Evolutionary conservation across 192 early-diverging fungal genomes (phyloP).

Genomic region (Entomortierella chlamydospora): DNA sequence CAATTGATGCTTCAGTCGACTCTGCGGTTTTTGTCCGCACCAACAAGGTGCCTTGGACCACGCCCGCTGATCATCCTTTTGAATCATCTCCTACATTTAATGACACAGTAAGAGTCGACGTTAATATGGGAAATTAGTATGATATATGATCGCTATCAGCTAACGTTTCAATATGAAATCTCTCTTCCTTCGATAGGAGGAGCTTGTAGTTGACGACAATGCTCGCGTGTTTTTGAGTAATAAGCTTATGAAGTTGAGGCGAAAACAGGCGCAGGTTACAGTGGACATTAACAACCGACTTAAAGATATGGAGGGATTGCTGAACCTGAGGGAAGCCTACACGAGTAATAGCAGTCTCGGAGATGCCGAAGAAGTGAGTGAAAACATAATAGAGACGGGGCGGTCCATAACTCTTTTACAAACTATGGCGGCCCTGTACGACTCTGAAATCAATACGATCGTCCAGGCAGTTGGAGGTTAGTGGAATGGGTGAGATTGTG

Average conservation of each 20-base stretch:
- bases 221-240: conserved; percentile 74
- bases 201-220: conserved; percentile 68
- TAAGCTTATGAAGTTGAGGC: conserved; percentile 68
- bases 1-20: conserved; percentile 66
- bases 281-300: conserved; percentile 61
- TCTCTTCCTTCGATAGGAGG: too few species aligned
- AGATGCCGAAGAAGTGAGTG: conserved; percentile 67
- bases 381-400: conserved; percentile 66
- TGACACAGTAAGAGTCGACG: conserved; percentile 40
- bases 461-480: conserved; percentile 73
- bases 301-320: conserved; percentile 64
- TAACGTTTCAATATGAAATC: too few species aligned
- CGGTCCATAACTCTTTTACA: conserved; percentile 65
- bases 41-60: conserved; percentile 36
- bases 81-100: conserved; percentile 41
- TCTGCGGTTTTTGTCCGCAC: conserved; percentile 61
- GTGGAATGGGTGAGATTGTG: too few species aligned
- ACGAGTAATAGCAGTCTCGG: conserved; percentile 61
- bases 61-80: conserved; percentile 47
- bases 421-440: conserved; percentile 55
- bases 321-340: conserved; percentile 63
- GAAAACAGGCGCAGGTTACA: conserved; percentile 59
- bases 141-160: too few species aligned
- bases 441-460: conserved; percentile 74
- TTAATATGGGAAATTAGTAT: not conserved